Percentiles rank a stretch among this genome's conserved stretches.
These are phyloP conservation scores for Aspergillus alliaceus DNA, from an alignment of 2,329 filamentous ascomycete species.

Conservation along the genomic window DNA sequence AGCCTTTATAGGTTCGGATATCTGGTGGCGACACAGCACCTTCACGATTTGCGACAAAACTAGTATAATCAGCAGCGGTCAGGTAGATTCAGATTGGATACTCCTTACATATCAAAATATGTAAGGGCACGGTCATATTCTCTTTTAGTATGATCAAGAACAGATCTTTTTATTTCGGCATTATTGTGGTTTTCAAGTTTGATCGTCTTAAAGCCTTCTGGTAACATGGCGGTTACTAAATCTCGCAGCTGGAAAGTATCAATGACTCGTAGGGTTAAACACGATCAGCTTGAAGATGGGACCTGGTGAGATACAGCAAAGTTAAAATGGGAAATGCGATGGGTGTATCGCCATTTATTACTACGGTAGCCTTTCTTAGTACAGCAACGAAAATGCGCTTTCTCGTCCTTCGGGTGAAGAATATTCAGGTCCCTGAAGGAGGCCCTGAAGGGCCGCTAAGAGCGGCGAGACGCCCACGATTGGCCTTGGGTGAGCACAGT, in stretches of 20 bases:
- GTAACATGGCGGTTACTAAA: background rate
- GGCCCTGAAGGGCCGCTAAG: no score
- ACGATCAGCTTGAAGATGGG: background rate
- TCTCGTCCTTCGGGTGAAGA: background rate
- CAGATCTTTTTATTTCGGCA: background rate
- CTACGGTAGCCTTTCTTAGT: background rate
- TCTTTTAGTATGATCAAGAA: background rate
- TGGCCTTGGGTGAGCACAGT: no score
- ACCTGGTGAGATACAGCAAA: background rate
- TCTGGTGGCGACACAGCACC: constrained; percentile 6
- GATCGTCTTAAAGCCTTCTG: background rate
- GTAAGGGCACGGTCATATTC: background rate
- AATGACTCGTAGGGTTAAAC: background rate
- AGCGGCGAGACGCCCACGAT: no score
- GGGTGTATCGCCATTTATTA: background rate
- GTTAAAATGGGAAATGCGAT: background rate
- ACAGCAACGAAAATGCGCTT: background rate
- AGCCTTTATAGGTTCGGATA: constrained; percentile 8
- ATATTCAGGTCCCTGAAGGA: no score
- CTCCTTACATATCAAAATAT: background rate
- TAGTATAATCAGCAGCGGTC: background rate
- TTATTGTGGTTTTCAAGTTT: background rate
- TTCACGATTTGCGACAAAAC: background rate
- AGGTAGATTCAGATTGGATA: background rate
- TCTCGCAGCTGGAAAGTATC: background rate